Base-by-base conservation (phyloP, 2,329 filamentous ascomycete genomes). In the Colletotrichum echinochloae region DNA sequence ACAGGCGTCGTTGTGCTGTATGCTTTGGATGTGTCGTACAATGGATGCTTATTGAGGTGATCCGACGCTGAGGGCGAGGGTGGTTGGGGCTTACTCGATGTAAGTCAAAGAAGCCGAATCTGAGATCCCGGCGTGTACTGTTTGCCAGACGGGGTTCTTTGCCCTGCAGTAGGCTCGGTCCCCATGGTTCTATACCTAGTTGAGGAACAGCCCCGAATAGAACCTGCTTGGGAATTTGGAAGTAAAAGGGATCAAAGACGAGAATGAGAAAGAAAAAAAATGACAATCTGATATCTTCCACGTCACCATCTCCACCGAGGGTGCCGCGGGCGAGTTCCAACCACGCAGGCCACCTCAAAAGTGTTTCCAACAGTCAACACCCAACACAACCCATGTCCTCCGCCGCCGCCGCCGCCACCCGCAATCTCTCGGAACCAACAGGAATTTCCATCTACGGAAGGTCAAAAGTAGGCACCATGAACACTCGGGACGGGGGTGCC, bases 371-470 rank as follows among this genome's bases (percentile, higher is more conserved):
- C 28, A n/a, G 28, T 18, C 49, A 33, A 11, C 49, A 28, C 39
- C 28, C 26, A n/a, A n/a, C n/a, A n/a, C 18, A 20, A n/a, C 30
- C 51, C 9, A 35, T 35, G 18, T 54, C 28, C 3, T 11, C 5
- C 11, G 12, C 20, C 51, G 18, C 30, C 30, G 26, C 5, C 11
- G 12, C 20, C 51, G 18, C 30, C 30, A 16, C 30, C 18, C 7
- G 9, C 11, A 12, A 11, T 14, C 16, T 37, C 4, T 8, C 52
- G 28, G n/a, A 46, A 14, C 44, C 59, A 60, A 49, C 59, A n/a
- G 18, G n/a, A 49, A 60, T 60, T 26, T 1, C 59, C 44, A 39
- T 49, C n/a, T 60, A 30, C 12, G 44, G 59, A n/a, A 60, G 59
- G 59, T 60, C 59, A 9, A n/a, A 37, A 60, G 28, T 30, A 14